Base-by-base conservation (phyloP, 2,329 filamentous ascomycete genomes). In the Neobulgaria alba region DNA sequence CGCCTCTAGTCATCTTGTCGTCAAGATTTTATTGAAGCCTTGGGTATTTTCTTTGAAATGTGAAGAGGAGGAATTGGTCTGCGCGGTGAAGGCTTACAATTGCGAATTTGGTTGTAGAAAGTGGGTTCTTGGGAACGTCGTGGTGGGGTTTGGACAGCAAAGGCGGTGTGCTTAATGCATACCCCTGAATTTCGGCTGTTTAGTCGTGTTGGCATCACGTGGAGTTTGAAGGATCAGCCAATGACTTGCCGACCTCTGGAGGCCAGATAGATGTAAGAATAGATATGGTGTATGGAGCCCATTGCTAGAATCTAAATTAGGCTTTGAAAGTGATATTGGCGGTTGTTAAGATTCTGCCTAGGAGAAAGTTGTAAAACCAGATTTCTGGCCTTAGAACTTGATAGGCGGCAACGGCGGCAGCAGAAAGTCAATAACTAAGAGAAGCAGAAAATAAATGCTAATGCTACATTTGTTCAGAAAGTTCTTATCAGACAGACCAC, bases 1-100 rank as follows among this genome's bases (percentile, higher is more conserved):
- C 53, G 43, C 53, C 53, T 50, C 53, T 45, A 17, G 53, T 56
- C 53, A 56, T 56, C 19, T 37, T 54, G 44, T 23, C 35, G 23
- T 26, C n/a, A n/a, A n/a, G 23, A 26, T 26, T 26, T 26, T 26
- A 26, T 12, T 26, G 12, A 26, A 12, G 23, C 7, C 12, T 12
- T 26, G 7, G 23, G 23, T 7, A 7, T 26, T 7, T 26, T 26
- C 23, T 26, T 26, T 26, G 7, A 26, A 12, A 12, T 26, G 12
- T 26, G 7, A 7, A 12, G 12, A 12, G 12, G 23, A 12, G 7
- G 23, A 26, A 26, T 12, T 26, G 12, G 7, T 26, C 23, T 26
- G 23, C 23, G 23, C 23, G 23, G 23, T 26, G 7, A 26, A 12
- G 12, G 23, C 12, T 26, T 12, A 26, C 23, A 26, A 26, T 26